These are phyloP conservation scores for Candida hungchunana DNA, from an alignment of 805 yeast genomes.

Conservation along the genomic window DNA sequence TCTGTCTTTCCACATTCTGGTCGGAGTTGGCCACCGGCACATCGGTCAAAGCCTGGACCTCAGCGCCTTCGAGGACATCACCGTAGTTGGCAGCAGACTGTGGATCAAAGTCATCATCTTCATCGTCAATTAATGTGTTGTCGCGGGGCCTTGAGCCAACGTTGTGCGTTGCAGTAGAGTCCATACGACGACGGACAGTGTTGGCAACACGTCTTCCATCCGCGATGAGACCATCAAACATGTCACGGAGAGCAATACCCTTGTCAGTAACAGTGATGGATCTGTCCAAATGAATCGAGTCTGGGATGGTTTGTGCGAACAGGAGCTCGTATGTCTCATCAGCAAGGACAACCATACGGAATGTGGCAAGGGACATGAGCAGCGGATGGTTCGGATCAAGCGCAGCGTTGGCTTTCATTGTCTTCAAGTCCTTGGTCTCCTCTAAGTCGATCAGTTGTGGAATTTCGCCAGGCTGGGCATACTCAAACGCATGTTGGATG, in stretches of 20 bases:
- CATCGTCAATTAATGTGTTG: conserved; percentile 18
- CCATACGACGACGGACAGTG: conserved; percentile 85
- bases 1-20: conserved; percentile 13
- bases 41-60: conserved; percentile 39
- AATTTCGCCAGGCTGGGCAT: conserved; percentile 68
- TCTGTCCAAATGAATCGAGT: conserved; percentile 63
- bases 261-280: conserved; percentile 42
- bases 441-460: conserved; percentile 41
- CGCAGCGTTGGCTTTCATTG: conserved; percentile 64
- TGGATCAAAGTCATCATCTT: conserved; percentile 47
- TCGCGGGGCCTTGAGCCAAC: conserved; percentile 6
- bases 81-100: conserved; percentile 37
- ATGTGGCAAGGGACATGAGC: conserved; percentile 74
- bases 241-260: conserved; percentile 65
- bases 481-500: conserved; percentile 83
- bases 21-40: conserved; percentile 20
- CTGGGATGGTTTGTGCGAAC: conserved; percentile 63
- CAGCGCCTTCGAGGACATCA: conserved; percentile 47
- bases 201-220: conserved; percentile 91
- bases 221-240: conserved; percentile 86
- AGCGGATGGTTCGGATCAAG: conserved; percentile 77
- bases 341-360: conserved; percentile 90
- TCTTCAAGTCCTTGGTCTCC: conserved; percentile 26
- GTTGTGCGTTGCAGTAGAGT: conserved; percentile 47
- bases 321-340: conserved; percentile 90